Base-by-base conservation (phyloP, 2,329 filamentous ascomycete genomes). In the Mariannaea sp. region DNA sequence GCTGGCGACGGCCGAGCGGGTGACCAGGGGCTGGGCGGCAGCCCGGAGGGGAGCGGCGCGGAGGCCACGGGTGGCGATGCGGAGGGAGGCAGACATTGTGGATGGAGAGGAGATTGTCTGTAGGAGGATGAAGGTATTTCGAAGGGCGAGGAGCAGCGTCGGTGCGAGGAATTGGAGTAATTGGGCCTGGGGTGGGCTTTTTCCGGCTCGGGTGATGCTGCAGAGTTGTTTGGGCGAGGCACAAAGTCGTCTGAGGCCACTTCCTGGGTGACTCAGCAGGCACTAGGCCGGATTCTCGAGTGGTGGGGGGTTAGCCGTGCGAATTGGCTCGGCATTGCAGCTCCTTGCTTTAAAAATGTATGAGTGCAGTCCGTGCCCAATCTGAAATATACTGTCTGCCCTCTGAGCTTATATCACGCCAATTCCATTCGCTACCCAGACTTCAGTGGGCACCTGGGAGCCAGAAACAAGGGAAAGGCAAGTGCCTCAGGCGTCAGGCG, bases 11-110 rank as follows among this genome's bases (percentile, higher is more conserved):
- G 77, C 76, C 65, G 79, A 76, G 70, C 78, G 80, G 68, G 79
- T 80, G 71, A 79, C 76, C 68, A 84, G 73, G 71, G 82, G 77
- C 68, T 72, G 70, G 71, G 75, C 75, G 72, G 81, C 78, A 73
- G 78, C 77, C 74, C 80, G 80, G 74, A 82, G 67, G 75, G 77
- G 75, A 80, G 81, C 82, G 73, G 81, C 77, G 73, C 85, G 86
- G 77, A 88, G 79, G 80, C 80, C 82, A 77, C 88, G 88, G 74
- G 82, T 82, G 75, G 87, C 86, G 70, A 86, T 75, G 72, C 89
- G 87, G 77, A 92, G 75, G 59, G 84, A 79, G 63, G 83, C 77
- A 67, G 87, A 86, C 72, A 84, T 83, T 84, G 88, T 89, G 75
- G 57, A 61, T 56, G 57, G 53, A 49, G 55, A 50, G 48, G 56